These are phyloP conservation scores for Chalciporus piperatus DNA, from an alignment of 768 basidiomycete genomes.

Conservation along the genomic window DNA sequence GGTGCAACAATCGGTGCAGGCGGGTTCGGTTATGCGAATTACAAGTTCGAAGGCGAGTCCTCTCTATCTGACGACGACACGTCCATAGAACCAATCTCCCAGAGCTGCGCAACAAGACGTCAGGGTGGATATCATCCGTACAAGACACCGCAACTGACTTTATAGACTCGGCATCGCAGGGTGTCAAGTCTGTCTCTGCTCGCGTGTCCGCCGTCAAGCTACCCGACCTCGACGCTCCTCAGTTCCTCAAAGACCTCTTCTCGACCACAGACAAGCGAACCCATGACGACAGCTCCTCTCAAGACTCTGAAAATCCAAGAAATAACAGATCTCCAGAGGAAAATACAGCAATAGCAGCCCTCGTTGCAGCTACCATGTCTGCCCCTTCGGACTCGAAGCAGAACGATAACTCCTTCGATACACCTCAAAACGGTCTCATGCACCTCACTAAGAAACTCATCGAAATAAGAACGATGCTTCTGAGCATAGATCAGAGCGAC, in stretches of 20 bases:
- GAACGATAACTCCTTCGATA: slow-evolving; percentile 37
- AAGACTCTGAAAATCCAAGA: slow-evolving; percentile 35
- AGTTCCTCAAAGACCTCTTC: slow-evolving; percentile 70
- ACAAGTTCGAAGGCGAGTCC: slow-evolving; percentile 86
- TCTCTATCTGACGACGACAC: not conserved
- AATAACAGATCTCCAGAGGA: slow-evolving; percentile 48
- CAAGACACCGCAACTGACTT: slow-evolving; percentile 61
- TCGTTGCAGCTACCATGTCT: slow-evolving; percentile 75
- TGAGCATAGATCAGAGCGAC: slow-evolving; percentile 95
- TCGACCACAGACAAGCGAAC: slow-evolving; percentile 30
- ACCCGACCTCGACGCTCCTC: slow-evolving; percentile 52
- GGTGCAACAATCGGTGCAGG: slow-evolving; percentile 90
- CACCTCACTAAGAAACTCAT: slow-evolving; percentile 93
- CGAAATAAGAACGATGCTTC: slow-evolving; percentile 91
- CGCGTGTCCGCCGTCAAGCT: slow-evolving; percentile 61
- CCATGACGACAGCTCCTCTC: slow-evolving; percentile 32
- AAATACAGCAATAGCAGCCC: slow-evolving; percentile 64
- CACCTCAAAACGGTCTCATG: slow-evolving; percentile 81
- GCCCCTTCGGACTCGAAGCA: slow-evolving; percentile 59
- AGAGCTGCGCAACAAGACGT: slow-evolving; percentile 74
- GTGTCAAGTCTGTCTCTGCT: slow-evolving; percentile 57
- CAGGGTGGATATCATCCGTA: slow-evolving; percentile 60
- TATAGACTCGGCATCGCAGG: slow-evolving; percentile 69
- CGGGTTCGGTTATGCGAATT: slow-evolving; percentile 90
- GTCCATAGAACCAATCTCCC: not conserved